phyloP scores from a whole-genome alignment of 2,329 filamentous ascomycete genomes.

The Fusarium chaquense region DNA sequence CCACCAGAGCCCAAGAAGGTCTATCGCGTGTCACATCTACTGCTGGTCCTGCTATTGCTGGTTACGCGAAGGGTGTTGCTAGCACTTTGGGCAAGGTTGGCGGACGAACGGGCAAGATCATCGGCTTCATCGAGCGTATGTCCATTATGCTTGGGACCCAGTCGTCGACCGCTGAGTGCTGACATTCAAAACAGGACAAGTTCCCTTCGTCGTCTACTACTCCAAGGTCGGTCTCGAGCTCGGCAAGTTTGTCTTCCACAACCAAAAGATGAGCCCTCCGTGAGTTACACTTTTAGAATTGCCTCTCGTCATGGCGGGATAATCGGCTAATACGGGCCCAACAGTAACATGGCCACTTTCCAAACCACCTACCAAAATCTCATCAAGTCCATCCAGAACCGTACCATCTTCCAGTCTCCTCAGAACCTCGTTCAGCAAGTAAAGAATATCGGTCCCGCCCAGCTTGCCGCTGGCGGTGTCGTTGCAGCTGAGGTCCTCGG shows the following conservation, averaged over 20 bases:
- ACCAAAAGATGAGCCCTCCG: constrained; percentile 94
- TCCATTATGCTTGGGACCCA: constrained; percentile 35
- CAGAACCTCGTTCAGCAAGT: constrained; percentile 67
- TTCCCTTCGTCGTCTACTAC: constrained; percentile 92
- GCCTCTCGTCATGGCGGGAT: constrained; percentile 23
- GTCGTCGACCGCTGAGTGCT: constrained; percentile 10
- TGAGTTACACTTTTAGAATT: constrained; percentile 65
- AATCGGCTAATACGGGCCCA: constrained; percentile 19
- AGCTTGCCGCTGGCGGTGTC: constrained; percentile 80
- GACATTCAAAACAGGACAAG: constrained; percentile 71
- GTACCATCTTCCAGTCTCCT: constrained; percentile 68
- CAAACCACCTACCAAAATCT: constrained; percentile 86
- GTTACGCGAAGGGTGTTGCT: constrained; percentile 75
- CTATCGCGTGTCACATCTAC: constrained; percentile 84
- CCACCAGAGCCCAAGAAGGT: constrained; percentile 80
- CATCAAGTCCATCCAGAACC: constrained; percentile 76
- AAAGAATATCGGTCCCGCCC: constrained; percentile 77
- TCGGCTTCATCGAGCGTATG: constrained; percentile 89
- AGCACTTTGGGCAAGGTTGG: constrained; percentile 80
- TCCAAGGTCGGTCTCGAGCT: constrained; percentile 89
- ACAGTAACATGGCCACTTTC: constrained; percentile 82
- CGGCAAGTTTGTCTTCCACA: constrained; percentile 85
- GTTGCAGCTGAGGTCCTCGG: constrained; percentile 88
- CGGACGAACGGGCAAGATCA: constrained; percentile 82
- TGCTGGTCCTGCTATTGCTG: constrained; percentile 79